Evolutionary conservation across 495 filamentous ascomycete species (phyloP).

Genomic region (Echria macrotheca): DNA sequence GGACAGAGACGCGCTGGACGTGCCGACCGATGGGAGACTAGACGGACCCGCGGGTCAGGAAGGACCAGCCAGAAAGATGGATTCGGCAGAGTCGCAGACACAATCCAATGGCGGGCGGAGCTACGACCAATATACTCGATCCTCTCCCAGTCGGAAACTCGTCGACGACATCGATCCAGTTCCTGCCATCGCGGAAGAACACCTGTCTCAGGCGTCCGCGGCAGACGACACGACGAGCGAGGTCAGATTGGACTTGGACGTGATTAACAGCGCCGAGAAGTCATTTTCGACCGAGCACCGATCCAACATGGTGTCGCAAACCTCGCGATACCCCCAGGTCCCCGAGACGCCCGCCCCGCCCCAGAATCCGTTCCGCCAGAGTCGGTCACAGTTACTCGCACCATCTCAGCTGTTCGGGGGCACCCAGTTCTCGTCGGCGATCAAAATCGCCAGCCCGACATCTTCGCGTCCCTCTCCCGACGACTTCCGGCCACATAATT

Average conservation of each 20-base stretch:
- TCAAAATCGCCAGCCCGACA: conserved; percentile 40
- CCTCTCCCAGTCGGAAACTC: conserved; percentile 10
- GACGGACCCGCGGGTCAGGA: too few species aligned
- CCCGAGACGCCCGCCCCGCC: conserved; percentile 41
- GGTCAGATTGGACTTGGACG: conserved; percentile 27
- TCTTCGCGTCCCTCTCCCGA: conserved; percentile 45
- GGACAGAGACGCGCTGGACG: background rate
- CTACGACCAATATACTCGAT: conserved; percentile 20
- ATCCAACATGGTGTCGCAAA: conserved; percentile 13
- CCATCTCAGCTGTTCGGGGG: conserved; percentile 41
- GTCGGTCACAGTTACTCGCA: conserved; percentile 30
- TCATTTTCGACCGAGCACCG: conserved; percentile 7
- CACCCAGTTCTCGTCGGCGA: conserved; percentile 40
- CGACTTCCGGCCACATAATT: conserved; percentile 27
- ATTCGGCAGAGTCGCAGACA: conserved; percentile 34
- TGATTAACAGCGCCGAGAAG: conserved; percentile 6
- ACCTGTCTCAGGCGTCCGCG: conserved; percentile 20
- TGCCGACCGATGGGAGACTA: background rate
- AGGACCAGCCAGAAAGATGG: too few species aligned
- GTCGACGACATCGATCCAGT: background rate
- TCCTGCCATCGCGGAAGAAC: background rate
- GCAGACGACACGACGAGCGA: conserved; percentile 34
- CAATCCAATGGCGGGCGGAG: conserved; percentile 41
- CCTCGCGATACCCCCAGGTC: conserved; percentile 3
- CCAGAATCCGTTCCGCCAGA: conserved; percentile 37